These are phyloP conservation scores for Chlamydomonas reinhardtii DNA, from an alignment of 163 green algal species.

Conservation along the genomic window DNA sequence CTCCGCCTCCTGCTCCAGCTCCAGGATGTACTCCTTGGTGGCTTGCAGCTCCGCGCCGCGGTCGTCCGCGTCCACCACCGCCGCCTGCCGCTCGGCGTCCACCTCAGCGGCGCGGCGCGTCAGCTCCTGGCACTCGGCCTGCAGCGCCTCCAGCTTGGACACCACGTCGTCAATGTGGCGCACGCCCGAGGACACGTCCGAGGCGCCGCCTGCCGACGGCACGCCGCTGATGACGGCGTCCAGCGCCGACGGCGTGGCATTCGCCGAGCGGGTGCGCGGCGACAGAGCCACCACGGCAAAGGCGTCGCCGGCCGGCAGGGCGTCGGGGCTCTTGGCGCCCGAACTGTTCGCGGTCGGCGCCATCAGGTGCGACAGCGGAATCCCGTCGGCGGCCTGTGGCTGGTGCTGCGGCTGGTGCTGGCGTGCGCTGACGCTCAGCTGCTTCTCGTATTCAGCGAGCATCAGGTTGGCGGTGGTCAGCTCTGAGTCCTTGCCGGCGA, in stretches of 20 bases:
- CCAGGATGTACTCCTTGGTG: conserved; percentile 55
- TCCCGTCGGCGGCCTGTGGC: too few species aligned
- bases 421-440: too few species aligned
- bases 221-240: not conserved
- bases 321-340: too few species aligned
- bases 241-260: not conserved
- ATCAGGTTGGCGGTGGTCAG: conserved; percentile 42
- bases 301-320: not conserved
- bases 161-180: not conserved
- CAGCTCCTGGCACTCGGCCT: conserved; percentile 26
- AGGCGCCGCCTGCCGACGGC: too few species aligned
- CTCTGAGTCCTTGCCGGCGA: conserved; percentile 29
- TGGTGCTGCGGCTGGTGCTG: too few species aligned
- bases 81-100: not conserved
- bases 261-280: too few species aligned
- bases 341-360: too few species aligned
- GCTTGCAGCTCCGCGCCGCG: conserved; percentile 30
- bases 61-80: not conserved
- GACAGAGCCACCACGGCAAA: not conserved
- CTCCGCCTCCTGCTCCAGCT: conserved; percentile 56
- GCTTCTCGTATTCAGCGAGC: not conserved
- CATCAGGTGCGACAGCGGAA: too few species aligned
- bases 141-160: conserved; percentile 20
- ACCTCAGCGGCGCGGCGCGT: conserved; percentile 8
- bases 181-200: too few species aligned